Evolutionary conservation across 495 filamentous ascomycete genomes (phyloP).

Genomic region (Penicillium maclennaniae): DNA sequence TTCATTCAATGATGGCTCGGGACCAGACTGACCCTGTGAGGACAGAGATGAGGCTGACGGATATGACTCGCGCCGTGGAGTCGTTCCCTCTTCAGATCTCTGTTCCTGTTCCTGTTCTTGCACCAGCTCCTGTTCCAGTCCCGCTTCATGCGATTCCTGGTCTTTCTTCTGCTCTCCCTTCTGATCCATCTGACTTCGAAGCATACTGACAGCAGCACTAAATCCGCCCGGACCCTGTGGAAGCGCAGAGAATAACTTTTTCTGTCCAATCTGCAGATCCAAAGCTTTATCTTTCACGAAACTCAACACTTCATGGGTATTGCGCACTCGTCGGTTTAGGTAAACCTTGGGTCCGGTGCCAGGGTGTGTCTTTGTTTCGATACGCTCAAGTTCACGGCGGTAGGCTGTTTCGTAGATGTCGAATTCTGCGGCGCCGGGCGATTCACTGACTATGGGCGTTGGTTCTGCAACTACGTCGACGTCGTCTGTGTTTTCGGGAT

Average conservation of each 20-base stretch:
- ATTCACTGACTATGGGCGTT: slow-evolving; percentile 64
- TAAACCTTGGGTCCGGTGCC: slow-evolving; percentile 46
- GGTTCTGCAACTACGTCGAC: slow-evolving; percentile 8
- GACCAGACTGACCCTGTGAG: slow-evolving; percentile 13
- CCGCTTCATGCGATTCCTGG: neutral
- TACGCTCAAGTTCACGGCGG: slow-evolving; percentile 72
- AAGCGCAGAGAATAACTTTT: neutral
- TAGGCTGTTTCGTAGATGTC: slow-evolving; percentile 89
- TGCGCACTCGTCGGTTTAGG: slow-evolving; percentile 58
- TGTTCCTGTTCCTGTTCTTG: neutral
- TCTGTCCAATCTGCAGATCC: slow-evolving; percentile 21
- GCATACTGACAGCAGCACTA: slow-evolving; percentile 16
- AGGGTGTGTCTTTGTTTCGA: slow-evolving; percentile 37
- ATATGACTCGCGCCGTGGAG: slow-evolving; percentile 6
- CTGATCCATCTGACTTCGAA: slow-evolving; percentile 21
- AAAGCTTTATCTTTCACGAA: slow-evolving; percentile 32
- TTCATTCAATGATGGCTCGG: slow-evolving; percentile 23
- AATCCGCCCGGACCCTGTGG: slow-evolving; percentile 10
- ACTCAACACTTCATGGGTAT: slow-evolving; percentile 42
- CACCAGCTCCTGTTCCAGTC: neutral
- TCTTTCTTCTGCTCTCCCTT: neutral
- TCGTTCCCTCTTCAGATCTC: neutral
- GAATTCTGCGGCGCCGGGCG: slow-evolving; percentile 72
- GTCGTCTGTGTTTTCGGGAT: slow-evolving; percentile 11
- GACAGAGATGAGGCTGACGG: slow-evolving; percentile 15